A percentile compares a stretch with the other conserved stretches of the same genome.
These are phyloP conservation scores for Fusarium goolgardi DNA, from an alignment of 2,329 filamentous ascomycete species.

Conservation along the genomic window DNA sequence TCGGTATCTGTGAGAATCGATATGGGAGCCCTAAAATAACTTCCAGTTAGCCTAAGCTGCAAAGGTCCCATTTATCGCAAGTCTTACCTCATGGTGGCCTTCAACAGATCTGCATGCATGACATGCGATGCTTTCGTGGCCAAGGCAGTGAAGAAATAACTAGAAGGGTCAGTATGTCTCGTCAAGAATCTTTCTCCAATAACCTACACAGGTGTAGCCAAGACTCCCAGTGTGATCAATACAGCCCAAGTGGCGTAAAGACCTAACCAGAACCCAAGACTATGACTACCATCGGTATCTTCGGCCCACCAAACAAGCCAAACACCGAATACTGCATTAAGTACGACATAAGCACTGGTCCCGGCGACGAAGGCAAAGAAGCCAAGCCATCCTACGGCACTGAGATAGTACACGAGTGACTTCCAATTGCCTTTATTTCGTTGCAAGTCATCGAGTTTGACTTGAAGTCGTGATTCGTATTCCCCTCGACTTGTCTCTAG, in stretches of 20 bases:
- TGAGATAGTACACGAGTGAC: slow-evolving; percentile 1
- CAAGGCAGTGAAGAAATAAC: slow-evolving; percentile 1
- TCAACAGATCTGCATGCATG: background rate
- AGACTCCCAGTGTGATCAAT: background rate
- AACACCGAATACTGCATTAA: slow-evolving; percentile 3
- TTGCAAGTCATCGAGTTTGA: background rate
- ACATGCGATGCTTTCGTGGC: background rate
- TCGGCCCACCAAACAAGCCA: slow-evolving; percentile 8
- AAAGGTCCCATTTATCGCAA: too few relatives aligned
- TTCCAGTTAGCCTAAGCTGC: too few relatives aligned
- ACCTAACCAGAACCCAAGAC: slow-evolving; percentile 8
- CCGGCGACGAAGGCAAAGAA: background rate
- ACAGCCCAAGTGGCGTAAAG: slow-evolving; percentile 1
- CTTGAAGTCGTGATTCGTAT: background rate
- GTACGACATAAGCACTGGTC: background rate
- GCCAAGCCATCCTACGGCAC: background rate
- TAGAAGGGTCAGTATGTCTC: background rate
- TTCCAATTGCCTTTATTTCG: slow-evolving; percentile 5
- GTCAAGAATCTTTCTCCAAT: too few relatives aligned
- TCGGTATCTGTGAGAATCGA: background rate
- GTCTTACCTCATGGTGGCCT: background rate
- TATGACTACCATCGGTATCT: background rate
- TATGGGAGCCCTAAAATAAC: background rate
- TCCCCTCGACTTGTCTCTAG: background rate
- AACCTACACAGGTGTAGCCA: background rate